Base-by-base conservation (phyloP, 257 asterid species). In the Coffea eugenioides region DNA sequence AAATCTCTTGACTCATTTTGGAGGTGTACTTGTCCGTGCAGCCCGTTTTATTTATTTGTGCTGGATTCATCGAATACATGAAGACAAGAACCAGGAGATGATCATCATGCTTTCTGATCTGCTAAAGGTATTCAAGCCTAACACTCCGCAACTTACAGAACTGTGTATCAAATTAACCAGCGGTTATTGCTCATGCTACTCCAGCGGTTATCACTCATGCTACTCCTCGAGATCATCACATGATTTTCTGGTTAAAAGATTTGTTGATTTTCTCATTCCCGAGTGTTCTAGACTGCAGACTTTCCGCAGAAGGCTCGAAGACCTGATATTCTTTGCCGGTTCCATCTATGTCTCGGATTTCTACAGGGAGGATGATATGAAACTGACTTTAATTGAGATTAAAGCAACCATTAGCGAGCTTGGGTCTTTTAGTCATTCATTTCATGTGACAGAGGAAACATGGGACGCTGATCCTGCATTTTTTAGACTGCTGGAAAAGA, bases 1-100 rank as follows among this genome's bases (percentile, higher is more conserved):
- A 41, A 3, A 36, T 45, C 27, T 69, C 11, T 39, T 41, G 74
- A 39, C 27, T 41, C 51, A 41, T 41, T 69, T 69, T 69, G 74
- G 51, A 69, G 74, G 4, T 41, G 74, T 45, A 16, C 74, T 69
- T 69, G 54, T 69, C 74, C 45, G 74, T 14, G 21, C 54, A 18
- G 74, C 74, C 39, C 54, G 39, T 69, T 65, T 74, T 54, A 34
- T 27, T 41, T 69, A 69, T 69, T 18, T 39, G 74, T 69, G 31
- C 54, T 69, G 31, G 54, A 14, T 69, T 16, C 52, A 41, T 41
- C 20, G 54, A 21, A 6, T 68, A 31, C 46, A 68, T 68, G 72
- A 68, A 68, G 15, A 3, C n/a, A 20, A 10, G 31, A 69, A 1
- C 43, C 45, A 69, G 23, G 23, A 20, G 1, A 16, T 69, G 74